Evolutionary conservation across 208 protist species (phyloP), one percentile per base, ranked within the genome.

Genomic region (Trypanosomatidae sp.): DNA sequence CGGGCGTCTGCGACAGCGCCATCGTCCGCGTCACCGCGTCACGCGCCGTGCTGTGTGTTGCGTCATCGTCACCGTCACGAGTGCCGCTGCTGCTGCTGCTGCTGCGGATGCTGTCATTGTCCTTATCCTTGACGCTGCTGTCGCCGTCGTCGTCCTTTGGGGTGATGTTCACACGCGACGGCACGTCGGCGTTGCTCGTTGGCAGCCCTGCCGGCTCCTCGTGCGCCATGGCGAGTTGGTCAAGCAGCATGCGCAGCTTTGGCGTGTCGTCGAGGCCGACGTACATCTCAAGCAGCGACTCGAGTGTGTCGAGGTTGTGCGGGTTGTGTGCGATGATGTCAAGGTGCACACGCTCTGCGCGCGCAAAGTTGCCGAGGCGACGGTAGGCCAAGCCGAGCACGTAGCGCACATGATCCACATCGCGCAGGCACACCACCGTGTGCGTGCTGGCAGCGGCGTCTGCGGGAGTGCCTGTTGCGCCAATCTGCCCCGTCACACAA

Each of bases 201-300:
- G n/a, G n/a, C n/a, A n/a, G n/a, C n/a, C n/a, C n/a, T n/a, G n/a
- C 6, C 1, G 48, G 50, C 44, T 37, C 51, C 5, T 33, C 46
- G 24, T 63, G 49, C 56, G 51, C 60, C 3, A 23, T n/a, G 16
- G 37, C 26, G 22, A 88, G 42, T 35, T 65, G 63, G 41, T 88
- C 73, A 37, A 88, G 38, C 30, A 87, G 48, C 16, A 54, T 41
- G 26, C 54, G 57, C 39, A 87, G 59, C 15, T 59, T 59, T 23
- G 49, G 40, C 13, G 42, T 49, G 4, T 56, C 48, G 20, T 68
- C 70, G 13, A 69, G 47, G 11, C 73, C 73, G 16, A 60, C 71
- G 56, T 73, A 70, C 44, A 88, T 57, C 53, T 88, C 80, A 44
- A 89, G 53, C 35, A 89, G 63, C 27, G 48, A 79, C 48, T 89